phyloP scores from a whole-genome alignment of 345 rosid genomes.

The Hibiscus mutabilis region DNA sequence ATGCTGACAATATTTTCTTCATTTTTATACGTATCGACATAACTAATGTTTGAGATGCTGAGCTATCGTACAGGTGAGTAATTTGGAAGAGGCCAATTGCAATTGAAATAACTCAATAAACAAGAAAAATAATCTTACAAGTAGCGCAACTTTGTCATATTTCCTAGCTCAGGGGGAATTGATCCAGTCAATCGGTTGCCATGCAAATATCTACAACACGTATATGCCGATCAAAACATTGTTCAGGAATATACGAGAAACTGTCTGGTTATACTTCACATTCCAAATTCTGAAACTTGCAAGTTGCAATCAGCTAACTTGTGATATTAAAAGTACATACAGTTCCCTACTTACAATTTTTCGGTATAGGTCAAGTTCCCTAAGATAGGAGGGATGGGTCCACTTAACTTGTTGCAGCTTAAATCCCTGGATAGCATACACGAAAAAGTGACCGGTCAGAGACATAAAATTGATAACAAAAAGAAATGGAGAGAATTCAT shows the following conservation, averaged over 20 bases:
- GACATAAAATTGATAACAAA: background rate
- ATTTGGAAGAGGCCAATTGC: background rate
- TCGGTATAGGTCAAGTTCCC: conserved; percentile 89
- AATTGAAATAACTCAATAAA: background rate
- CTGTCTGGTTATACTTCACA: background rate
- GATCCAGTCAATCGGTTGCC: conserved; percentile 73
- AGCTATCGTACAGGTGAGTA: background rate
- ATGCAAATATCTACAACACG: conserved; percentile 67
- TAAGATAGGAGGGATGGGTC: conserved; percentile 79
- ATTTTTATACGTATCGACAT: background rate
- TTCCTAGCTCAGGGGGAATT: conserved; percentile 90
- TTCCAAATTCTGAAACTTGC: background rate
- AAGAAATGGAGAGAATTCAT: background rate
- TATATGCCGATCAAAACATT: background rate
- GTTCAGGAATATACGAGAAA: background rate
- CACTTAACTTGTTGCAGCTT: conserved; percentile 80
- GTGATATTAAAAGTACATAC: background rate
- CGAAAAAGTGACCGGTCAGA: background rate
- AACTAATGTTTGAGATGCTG: background rate
- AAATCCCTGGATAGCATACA: conserved; percentile 50
- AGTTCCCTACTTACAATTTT: conserved; percentile 56
- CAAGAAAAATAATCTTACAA: conserved; percentile 35
- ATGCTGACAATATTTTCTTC: background rate
- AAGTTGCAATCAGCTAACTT: background rate
- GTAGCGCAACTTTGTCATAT: conserved; percentile 95